phyloP scores from a whole-genome alignment of 2,329 filamentous ascomycete genomes.

The Grosmannia serpens region DNA sequence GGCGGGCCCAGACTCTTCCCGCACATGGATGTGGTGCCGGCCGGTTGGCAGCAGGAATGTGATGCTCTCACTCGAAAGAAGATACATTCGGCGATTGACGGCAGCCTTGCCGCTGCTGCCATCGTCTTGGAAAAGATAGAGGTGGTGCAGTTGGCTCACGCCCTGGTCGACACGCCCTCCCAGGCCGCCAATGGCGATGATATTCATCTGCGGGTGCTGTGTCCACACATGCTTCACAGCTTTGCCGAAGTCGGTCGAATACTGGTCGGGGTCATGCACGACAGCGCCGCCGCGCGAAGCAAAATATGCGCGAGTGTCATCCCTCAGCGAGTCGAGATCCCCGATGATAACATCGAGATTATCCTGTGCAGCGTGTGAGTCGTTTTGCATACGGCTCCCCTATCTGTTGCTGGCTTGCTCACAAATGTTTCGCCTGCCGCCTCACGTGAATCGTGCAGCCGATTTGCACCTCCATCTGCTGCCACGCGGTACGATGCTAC shows the following conservation, averaged over 20 bases:
- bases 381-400: neutral
- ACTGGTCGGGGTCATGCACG: constrained; percentile 64
- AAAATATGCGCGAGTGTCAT: constrained; percentile 56
- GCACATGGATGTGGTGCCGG: constrained; percentile 55
- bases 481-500: constrained; percentile 42
- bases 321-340: constrained; percentile 74
- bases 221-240: constrained; percentile 49
- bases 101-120: constrained; percentile 28
- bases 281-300: constrained; percentile 38
- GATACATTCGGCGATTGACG: constrained; percentile 43
- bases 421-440: constrained; percentile 21
- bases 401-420: constrained; percentile 11
- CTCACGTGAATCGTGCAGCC: constrained; percentile 38
- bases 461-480: constrained; percentile 85
- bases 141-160: constrained; percentile 76
- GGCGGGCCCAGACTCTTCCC: constrained; percentile 72
- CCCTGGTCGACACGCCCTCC: constrained; percentile 90
- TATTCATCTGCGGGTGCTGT: constrained; percentile 29
- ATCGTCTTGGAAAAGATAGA: constrained; percentile 52
- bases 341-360: constrained; percentile 68
- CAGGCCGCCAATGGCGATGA: constrained; percentile 75
- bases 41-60: constrained; percentile 69
- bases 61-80: constrained; percentile 71
- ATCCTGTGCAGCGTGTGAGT: constrained; percentile 18
- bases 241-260: constrained; percentile 88